Evolutionary conservation across 305 asterid species (phyloP), one percentile per base, ranked within the genome.

Genomic region (Solanum hybrid): DNA sequence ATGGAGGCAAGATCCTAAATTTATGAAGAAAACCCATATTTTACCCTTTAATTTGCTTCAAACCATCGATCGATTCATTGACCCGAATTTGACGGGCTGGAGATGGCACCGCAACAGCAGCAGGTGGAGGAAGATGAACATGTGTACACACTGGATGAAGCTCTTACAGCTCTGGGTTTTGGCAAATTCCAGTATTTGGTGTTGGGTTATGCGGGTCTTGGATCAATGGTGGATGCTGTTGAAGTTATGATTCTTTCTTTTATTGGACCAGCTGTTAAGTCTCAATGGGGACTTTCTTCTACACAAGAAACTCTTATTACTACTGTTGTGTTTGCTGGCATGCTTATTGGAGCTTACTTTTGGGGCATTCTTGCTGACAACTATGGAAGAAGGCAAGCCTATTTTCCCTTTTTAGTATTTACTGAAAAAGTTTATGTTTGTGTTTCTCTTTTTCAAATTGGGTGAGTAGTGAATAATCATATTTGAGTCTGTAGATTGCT

Each of bases 231-330:
- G 7, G 99, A 95, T 87, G 96, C 99, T 2, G 95, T 96, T 95
- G 99, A 93, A 92, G 89, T 97, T 90, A 96, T 96, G 97, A 91
- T 97, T 88, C 96, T 96, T 79, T 96, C 98, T 4, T 96, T 94
- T 90, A 88, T 97, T 0, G 99, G 99, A 51, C 93, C 98, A 37
- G 95, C 96, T 1, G 95, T 97, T 82, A 93, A 93, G 93, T 91
- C 95, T 10, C 92, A 94, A 88, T 97, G 99, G 99, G 89, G 78
- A n/a, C 93, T 97, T 29, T 95, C 99, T 88, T 92, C 98, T 69
- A 86, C 91, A 35, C 93, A 96, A 91, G 96, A 97, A 93, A 94
- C 97, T 88, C 84, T 95, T 79, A 91, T 96, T 78, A 93, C 98
- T 24, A 95, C 98, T 86, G 96, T 93, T 31, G 98, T 96, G 32